A percentile compares a stretch with the other conserved stretches of the same genome.
These are phyloP conservation scores for Sphaerobolus stellatus DNA, from an alignment of 1,284 basidiomycete genomes.

Conservation along the genomic window DNA sequence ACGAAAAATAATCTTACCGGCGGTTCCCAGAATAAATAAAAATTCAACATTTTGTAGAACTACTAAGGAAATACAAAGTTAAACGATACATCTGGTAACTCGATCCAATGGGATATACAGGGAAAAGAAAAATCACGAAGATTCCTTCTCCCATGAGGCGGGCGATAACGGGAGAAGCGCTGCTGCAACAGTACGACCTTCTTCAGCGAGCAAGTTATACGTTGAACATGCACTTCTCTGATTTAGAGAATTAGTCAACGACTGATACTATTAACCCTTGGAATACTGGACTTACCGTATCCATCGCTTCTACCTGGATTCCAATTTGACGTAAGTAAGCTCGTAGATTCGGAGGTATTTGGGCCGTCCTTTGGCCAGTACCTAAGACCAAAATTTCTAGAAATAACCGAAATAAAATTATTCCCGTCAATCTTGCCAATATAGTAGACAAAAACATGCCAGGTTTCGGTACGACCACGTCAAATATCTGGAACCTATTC, in stretches of 20 bases:
- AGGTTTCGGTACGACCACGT: slow-evolving; percentile 79
- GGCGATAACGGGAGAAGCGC: slow-evolving; percentile 73
- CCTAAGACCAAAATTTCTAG: slow-evolving; percentile 89
- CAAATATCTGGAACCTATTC: slow-evolving; percentile 79
- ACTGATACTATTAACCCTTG: slow-evolving; percentile 8
- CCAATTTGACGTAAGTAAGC: slow-evolving; percentile 75
- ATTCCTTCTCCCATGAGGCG: neutral
- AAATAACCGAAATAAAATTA: neutral
- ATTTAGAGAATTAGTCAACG: neutral
- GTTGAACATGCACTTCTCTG: slow-evolving; percentile 92
- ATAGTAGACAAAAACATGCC: slow-evolving; percentile 52
- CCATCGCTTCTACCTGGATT: slow-evolving; percentile 92
- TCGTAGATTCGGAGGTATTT: slow-evolving; percentile 69
- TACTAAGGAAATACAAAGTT: too few species aligned
- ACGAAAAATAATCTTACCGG: too few species aligned
- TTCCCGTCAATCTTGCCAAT: neutral
- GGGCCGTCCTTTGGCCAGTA: slow-evolving; percentile 73
- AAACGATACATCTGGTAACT: too few species aligned
- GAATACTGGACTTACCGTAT: slow-evolving; percentile 64
- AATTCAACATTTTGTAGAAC: too few species aligned
- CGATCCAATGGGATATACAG: too few species aligned
- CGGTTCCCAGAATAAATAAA: too few species aligned
- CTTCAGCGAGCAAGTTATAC: slow-evolving; percentile 90
- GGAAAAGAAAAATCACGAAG: too few species aligned
- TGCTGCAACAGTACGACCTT: slow-evolving; percentile 88